Percentiles rank a stretch among this genome's conserved stretches.
Evolutionary conservation across 805 yeast species (phyloP).

Genomic region (Barnettozyma californica): DNA sequence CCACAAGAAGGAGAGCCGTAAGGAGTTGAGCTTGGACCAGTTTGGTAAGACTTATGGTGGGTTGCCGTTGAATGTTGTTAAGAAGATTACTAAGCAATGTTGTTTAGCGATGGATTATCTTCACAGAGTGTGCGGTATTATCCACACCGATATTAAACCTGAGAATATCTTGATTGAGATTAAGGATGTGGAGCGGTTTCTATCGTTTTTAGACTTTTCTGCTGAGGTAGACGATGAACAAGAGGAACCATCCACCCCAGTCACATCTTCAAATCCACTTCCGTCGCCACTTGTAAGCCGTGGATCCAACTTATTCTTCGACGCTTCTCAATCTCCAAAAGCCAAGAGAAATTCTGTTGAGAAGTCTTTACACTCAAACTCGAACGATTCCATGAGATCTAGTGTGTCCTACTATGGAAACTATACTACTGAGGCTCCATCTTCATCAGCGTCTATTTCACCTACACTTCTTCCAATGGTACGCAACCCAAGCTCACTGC

Average conservation of each 20-base stretch:
- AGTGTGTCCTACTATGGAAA: constrained; percentile 17
- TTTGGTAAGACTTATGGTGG: constrained; percentile 44
- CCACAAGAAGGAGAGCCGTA: not conserved
- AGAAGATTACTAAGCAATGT: constrained; percentile 52
- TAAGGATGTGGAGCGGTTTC: constrained; percentile 47
- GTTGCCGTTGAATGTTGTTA: constrained; percentile 47
- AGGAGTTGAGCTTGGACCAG: not conserved
- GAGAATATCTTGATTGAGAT: constrained; percentile 60
- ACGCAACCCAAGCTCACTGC: constrained; percentile 4
- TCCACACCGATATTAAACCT: constrained; percentile 74
- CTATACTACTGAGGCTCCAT: constrained; percentile 5
- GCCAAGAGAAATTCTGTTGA: not conserved
- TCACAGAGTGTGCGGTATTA: constrained; percentile 57
- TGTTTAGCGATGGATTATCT: constrained; percentile 51
- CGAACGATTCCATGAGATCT: constrained; percentile 6
- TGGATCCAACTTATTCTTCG: constrained; percentile 3
- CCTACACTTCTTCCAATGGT: constrained; percentile 10
- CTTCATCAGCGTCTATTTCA: constrained; percentile 7
- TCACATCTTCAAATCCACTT: constrained; percentile 39
- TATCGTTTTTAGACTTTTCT: constrained; percentile 17
- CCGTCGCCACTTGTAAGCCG: constrained; percentile 36
- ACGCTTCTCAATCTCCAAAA: not conserved
- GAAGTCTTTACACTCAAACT: constrained; percentile 1
- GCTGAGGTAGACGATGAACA: constrained; percentile 14
- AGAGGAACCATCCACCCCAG: constrained; percentile 9